Conservation (phyloP, 495 filamentous ascomycete species). For the Poronia punctata region DNA sequence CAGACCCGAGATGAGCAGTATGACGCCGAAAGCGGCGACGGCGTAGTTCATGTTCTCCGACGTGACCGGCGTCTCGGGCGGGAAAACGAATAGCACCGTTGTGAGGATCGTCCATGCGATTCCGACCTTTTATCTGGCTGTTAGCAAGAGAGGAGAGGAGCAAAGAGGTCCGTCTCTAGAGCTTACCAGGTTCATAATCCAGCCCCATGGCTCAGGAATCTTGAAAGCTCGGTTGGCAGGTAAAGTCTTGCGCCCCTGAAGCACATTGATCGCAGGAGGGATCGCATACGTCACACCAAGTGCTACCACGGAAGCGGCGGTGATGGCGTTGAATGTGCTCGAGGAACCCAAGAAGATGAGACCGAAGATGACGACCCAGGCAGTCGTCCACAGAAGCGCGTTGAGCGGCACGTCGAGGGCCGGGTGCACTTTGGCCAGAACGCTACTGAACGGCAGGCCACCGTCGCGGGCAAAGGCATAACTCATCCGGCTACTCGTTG, state of each 20-base stretch:
- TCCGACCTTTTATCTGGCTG: slow-evolving; percentile 44
- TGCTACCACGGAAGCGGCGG: slow-evolving; percentile 63
- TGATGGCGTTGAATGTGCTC: slow-evolving; percentile 60
- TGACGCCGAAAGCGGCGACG: slow-evolving; percentile 62
- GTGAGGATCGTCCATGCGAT: slow-evolving; percentile 59
- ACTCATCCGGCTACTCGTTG: slow-evolving; percentile 68
- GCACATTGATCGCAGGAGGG: slow-evolving; percentile 59
- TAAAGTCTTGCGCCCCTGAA: slow-evolving; percentile 58
- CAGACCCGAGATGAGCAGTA: slow-evolving; percentile 55
- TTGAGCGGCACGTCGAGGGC: slow-evolving; percentile 62
- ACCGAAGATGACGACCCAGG: slow-evolving; percentile 61
- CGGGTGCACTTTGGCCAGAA: slow-evolving; percentile 59
- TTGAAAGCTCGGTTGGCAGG: slow-evolving; percentile 54
- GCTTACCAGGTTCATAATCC: slow-evolving; percentile 52
- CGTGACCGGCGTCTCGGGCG: slow-evolving; percentile 58
- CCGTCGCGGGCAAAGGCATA: slow-evolving; percentile 72
- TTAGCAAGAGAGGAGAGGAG: background rate
- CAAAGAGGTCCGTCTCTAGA: background rate
- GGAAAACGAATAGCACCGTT: slow-evolving; percentile 71
- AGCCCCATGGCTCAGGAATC: slow-evolving; percentile 51
- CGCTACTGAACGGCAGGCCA: slow-evolving; percentile 57
- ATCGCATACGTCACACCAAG: slow-evolving; percentile 68
- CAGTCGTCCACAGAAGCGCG: slow-evolving; percentile 57
- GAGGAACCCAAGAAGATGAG: slow-evolving; percentile 69
- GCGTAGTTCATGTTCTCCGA: slow-evolving; percentile 73